These are phyloP conservation scores for Sporodiniella umbellata DNA, from an alignment of 371 early-diverging fungal species.

Conservation along the genomic window DNA sequence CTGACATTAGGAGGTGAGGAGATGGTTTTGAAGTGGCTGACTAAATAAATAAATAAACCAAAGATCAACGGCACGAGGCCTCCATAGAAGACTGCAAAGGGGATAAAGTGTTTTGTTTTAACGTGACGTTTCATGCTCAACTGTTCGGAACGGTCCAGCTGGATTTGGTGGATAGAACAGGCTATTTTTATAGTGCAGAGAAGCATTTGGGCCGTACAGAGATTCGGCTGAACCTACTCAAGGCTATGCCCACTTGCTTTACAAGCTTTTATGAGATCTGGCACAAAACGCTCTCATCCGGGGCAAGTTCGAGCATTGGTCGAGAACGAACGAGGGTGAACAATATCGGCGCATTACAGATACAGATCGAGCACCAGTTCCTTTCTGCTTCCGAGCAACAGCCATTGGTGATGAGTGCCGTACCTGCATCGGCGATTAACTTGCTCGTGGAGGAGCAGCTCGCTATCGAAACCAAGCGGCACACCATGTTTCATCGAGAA, in stretches of 20 bases:
- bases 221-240: conserved; percentile 59
- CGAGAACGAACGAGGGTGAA: conserved; percentile 47
- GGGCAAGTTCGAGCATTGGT: conserved; percentile 59
- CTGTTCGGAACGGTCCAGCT: conserved; percentile 72
- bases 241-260: conserved; percentile 66
- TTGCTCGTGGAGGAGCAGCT: conserved; percentile 20
- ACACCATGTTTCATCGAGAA: conserved; percentile 15
- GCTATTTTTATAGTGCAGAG: conserved; percentile 58
- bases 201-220: conserved; percentile 73
- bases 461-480: conserved; percentile 22
- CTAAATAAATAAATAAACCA: neutral
- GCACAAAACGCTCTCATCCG: conserved; percentile 58
- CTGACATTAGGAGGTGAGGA: conserved; percentile 40
- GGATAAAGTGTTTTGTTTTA: conserved; percentile 67
- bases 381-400: conserved; percentile 15
- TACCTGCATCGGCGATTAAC: neutral
- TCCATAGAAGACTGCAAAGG: conserved; percentile 73
- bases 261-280: conserved; percentile 70
- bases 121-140: conserved; percentile 74
- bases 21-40: neutral
- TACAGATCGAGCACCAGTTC: conserved; percentile 60
- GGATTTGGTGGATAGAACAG: conserved; percentile 64
- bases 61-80: conserved; percentile 67
- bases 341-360: conserved; percentile 68
- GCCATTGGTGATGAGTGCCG: neutral